These are phyloP conservation scores for Metarhizium humberi DNA, from an alignment of 2,329 filamentous ascomycete genomes.

Conservation along the genomic window DNA sequence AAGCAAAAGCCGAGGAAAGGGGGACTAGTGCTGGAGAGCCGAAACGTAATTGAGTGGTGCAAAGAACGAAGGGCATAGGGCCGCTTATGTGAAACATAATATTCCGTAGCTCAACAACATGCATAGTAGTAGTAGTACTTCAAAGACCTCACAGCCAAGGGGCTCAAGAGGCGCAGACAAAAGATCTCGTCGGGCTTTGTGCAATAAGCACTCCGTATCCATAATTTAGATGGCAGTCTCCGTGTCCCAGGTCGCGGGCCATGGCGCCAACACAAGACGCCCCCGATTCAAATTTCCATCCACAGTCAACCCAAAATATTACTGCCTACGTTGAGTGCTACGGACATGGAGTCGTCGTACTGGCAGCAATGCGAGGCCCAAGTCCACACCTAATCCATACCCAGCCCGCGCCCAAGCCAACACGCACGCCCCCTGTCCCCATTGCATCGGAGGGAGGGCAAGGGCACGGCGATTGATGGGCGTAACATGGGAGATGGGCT, in stretches of 20 bases:
- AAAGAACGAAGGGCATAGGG: background rate
- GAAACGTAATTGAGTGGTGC: background rate
- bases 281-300: background rate
- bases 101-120: background rate
- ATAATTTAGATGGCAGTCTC: background rate
- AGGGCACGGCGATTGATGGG: background rate
- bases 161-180: background rate
- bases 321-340: no score
- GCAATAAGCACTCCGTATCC: background rate
- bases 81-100: background rate
- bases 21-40: background rate
- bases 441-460: conserved; percentile 4
- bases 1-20: background rate
- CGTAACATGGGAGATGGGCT: no score
- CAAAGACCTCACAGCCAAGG: background rate
- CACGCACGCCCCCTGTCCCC: conserved; percentile 4
- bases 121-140: background rate
- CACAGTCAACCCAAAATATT: background rate
- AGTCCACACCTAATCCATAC: background rate
- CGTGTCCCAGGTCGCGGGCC: background rate
- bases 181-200: background rate
- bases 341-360: no score
- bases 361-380: background rate
- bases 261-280: background rate
- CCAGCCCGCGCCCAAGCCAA: background rate